phyloP scores from a whole-genome alignment of 2,329 filamentous ascomycete genomes.

The Sporothrix euskadiensis region DNA sequence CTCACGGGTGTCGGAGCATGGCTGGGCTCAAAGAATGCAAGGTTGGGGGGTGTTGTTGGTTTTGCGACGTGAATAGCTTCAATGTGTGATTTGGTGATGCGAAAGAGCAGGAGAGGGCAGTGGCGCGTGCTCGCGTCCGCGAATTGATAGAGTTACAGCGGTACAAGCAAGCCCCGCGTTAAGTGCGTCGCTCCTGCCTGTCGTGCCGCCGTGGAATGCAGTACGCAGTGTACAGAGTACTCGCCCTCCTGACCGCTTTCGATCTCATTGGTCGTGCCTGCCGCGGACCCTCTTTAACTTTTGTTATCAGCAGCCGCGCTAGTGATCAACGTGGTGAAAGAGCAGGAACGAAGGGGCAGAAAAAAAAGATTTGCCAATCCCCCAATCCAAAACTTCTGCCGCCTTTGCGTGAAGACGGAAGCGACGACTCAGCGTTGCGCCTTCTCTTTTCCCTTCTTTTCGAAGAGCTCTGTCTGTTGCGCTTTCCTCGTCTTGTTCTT shows the following conservation, averaged over 20 bases:
- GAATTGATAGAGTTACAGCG: neutral
- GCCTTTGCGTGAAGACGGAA: constrained; percentile 16
- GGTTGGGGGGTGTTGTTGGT: no score
- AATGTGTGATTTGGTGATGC: neutral
- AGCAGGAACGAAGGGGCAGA: constrained; percentile 14
- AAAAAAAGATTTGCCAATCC: constrained; percentile 23
- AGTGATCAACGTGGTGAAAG: constrained; percentile 5
- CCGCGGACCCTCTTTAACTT: neutral
- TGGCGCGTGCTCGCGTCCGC: constrained; percentile 5
- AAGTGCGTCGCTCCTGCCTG: neutral
- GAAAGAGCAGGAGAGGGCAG: neutral
- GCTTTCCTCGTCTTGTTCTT: neutral
- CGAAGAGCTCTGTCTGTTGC: neutral
- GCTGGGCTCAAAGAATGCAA: neutral
- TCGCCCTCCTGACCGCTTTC: constrained; percentile 24
- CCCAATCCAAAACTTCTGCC: constrained; percentile 27
- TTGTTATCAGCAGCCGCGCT: constrained; percentile 8
- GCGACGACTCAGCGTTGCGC: constrained; percentile 11
- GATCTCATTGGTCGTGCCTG: neutral
- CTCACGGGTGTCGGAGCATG: neutral
- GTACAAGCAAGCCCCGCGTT: constrained; percentile 1
- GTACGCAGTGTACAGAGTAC: neutral
- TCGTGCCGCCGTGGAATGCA: neutral
- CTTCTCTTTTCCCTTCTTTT: neutral
- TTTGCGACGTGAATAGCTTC: constrained; percentile 6